These are phyloP conservation scores for Toxicodendron radicans DNA, from an alignment of 345 rosid species.

Conservation along the genomic window DNA sequence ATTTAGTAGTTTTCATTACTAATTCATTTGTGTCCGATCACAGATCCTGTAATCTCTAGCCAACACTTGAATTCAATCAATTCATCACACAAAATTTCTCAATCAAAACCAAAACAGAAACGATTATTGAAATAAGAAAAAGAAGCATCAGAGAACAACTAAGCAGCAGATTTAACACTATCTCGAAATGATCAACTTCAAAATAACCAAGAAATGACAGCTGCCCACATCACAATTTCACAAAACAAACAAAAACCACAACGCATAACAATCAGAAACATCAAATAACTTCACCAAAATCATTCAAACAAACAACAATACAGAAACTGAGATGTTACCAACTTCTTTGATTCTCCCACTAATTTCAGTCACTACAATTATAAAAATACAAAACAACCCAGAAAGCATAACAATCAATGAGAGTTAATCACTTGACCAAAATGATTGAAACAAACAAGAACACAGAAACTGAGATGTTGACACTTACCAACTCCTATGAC, in stretches of 20 bases:
- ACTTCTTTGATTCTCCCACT: background rate
- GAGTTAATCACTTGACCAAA: too few species aligned
- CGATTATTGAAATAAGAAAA: background rate
- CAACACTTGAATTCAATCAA: background rate
- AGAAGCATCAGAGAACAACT: too few species aligned
- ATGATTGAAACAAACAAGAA: too few species aligned
- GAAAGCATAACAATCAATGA: too few species aligned
- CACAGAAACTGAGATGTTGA: too few species aligned
- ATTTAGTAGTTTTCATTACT: background rate
- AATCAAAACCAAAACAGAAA: background rate
- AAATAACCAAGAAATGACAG: background rate
- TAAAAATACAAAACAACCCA: background rate
- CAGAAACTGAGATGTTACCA: background rate
- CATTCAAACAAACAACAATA: background rate
- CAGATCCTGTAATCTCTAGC: background rate
- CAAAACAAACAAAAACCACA: background rate
- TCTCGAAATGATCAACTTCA: constrained; percentile 7
- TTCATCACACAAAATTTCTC: background rate
- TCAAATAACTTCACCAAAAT: background rate
- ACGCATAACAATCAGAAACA: background rate
- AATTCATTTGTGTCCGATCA: too few species aligned
- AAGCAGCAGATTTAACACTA: background rate
- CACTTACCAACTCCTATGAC: too few species aligned
- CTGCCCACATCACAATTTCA: background rate
- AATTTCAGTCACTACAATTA: background rate